Conservation (phyloP, 306 rosid genomes). For the Sophora flavescens region DNA sequence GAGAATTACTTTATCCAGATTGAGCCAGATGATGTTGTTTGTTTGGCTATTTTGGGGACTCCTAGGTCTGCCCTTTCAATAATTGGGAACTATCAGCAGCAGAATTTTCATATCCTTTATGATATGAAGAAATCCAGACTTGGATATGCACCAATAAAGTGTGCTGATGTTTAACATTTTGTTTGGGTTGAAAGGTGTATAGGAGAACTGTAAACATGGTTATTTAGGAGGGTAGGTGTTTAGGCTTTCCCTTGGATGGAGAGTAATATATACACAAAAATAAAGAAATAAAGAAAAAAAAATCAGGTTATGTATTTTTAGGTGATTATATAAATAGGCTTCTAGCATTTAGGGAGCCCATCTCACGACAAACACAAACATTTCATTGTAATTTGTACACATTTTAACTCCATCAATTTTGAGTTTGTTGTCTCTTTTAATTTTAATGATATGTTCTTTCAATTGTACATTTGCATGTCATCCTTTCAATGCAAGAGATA, state of each 20-base stretch:
- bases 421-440: constrained; percentile 34
- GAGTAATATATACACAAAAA: constrained; percentile 36
- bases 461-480: not conserved
- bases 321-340: constrained; percentile 35
- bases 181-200: constrained; percentile 15
- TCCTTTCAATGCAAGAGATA: no score
- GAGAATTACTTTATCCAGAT: constrained; percentile 89
- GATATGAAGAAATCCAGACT: constrained; percentile 88
- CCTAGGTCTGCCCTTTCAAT: constrained; percentile 76
- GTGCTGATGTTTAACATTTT: constrained; percentile 75
- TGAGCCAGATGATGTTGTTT: constrained; percentile 68
- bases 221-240: constrained; percentile 39
- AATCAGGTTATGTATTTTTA: constrained; percentile 21
- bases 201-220: constrained; percentile 54
- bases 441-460: constrained; percentile 35
- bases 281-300: constrained; percentile 12
- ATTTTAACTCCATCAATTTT: constrained; percentile 46
- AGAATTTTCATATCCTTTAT: constrained; percentile 87
- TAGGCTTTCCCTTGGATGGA: constrained; percentile 26
- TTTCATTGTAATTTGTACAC: constrained; percentile 46
- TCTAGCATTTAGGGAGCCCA: constrained; percentile 32
- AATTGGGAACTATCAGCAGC: constrained; percentile 98
- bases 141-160: constrained; percentile 88
- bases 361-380: constrained; percentile 33
- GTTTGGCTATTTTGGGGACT: constrained; percentile 88